phyloP scores from a whole-genome alignment of 116 monocot species.

The Thalassia testudinum region DNA sequence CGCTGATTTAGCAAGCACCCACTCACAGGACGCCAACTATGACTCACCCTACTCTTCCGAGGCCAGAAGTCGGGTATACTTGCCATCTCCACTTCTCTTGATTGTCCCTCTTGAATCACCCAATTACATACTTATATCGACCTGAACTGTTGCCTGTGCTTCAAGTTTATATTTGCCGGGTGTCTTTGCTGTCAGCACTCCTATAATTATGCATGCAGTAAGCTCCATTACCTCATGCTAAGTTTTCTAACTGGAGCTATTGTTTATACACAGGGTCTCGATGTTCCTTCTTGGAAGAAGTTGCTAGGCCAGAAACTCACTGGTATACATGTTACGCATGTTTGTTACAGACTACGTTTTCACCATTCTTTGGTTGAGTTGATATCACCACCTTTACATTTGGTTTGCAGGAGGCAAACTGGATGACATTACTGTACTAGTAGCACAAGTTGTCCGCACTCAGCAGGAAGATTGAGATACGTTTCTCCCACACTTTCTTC shows the following conservation, averaged over 20 bases:
- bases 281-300: conserved; percentile 76
- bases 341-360: background rate
- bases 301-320: conserved; percentile 65
- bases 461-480: no score
- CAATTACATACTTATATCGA: background rate
- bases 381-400: background rate
- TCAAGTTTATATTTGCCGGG: background rate
- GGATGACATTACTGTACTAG: conserved; percentile 88
- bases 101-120: background rate
- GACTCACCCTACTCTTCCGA: conserved; percentile 78
- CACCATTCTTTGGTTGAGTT: background rate
- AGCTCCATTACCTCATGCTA: background rate
- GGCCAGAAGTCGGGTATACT: conserved; percentile 59
- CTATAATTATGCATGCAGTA: background rate
- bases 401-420: conserved; percentile 64
- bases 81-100: background rate
- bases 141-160: background rate
- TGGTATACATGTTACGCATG: no score
- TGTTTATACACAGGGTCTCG: conserved; percentile 44
- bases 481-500: no score
- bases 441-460: conserved; percentile 25
- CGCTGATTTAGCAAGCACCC: conserved; percentile 52
- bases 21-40: conserved; percentile 56
- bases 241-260: background rate
- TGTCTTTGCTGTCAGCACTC: background rate